These are phyloP conservation scores for Russula vinacea DNA, from an alignment of 768 basidiomycete genomes.

Conservation along the genomic window DNA sequence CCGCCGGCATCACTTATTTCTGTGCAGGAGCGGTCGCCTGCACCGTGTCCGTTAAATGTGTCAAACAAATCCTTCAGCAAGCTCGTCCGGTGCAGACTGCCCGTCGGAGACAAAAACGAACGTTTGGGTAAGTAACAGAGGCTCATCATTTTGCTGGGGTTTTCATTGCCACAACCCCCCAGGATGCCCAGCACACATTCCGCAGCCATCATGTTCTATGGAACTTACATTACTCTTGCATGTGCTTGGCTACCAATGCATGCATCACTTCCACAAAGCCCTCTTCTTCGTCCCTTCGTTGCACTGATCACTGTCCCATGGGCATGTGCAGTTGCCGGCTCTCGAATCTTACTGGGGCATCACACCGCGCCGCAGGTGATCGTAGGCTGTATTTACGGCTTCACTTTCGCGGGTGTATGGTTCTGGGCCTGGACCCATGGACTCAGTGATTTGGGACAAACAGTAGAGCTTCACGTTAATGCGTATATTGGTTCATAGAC, in stretches of 20 bases:
- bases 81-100: slow-evolving; percentile 50
- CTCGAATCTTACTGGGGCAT: slow-evolving; percentile 72
- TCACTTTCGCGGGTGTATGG: slow-evolving; percentile 52
- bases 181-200: slow-evolving; percentile 88
- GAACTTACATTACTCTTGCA: slow-evolving; percentile 57
- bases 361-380: slow-evolving; percentile 70
- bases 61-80: slow-evolving; percentile 62
- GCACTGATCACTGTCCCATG: slow-evolving; percentile 53
- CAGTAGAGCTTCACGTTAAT: slow-evolving; percentile 25
- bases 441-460: slow-evolving; percentile 34
- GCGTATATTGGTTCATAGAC: slow-evolving; percentile 11
- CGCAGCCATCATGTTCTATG: slow-evolving; percentile 62
- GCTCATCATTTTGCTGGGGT: neutral
- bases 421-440: slow-evolving; percentile 55
- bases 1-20: slow-evolving; percentile 61
- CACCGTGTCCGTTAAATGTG: slow-evolving; percentile 53
- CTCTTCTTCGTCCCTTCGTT: slow-evolving; percentile 43
- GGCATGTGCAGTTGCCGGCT: slow-evolving; percentile 53
- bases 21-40: slow-evolving; percentile 55
- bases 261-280: slow-evolving; percentile 44
- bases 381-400: slow-evolving; percentile 57
- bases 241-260: slow-evolving; percentile 59
- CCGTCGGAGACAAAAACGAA: slow-evolving; percentile 44
- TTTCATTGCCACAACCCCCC: slow-evolving; percentile 9
- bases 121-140: slow-evolving; percentile 60